Percentiles rank a stretch among this genome's conserved stretches.
phyloP scores from a whole-genome alignment of 1,284 basidiomycete species.

The Fomitiporia mediterranea region DNA sequence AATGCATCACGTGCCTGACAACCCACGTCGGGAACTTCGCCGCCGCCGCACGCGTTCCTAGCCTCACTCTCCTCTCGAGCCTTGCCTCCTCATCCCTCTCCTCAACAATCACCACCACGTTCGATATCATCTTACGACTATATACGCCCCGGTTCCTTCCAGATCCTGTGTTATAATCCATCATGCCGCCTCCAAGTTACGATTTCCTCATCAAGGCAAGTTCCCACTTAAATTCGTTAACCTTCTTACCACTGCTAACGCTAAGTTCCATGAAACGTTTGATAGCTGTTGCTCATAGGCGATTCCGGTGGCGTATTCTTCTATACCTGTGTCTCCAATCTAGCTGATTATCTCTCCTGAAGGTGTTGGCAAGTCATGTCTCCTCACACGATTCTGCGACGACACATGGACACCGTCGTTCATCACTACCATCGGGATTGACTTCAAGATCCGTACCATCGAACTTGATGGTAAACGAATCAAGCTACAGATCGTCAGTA shows the following conservation, averaged over 20 bases:
- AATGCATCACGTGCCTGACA: neutral
- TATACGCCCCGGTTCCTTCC: neutral
- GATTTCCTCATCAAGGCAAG: constrained; percentile 90
- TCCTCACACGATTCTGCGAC: constrained; percentile 98
- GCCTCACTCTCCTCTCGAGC: neutral
- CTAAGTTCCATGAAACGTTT: constrained; percentile 9
- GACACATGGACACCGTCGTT: constrained; percentile 99
- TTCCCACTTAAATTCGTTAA: too few relatives aligned
- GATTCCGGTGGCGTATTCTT: constrained; percentile 70
- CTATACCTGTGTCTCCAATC: neutral
- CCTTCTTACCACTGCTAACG: constrained; percentile 5
- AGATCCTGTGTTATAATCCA: neutral
- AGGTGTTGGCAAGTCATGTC: constrained; percentile 99
- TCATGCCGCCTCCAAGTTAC: constrained; percentile 83
- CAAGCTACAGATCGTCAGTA: constrained; percentile 90
- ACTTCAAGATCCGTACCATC: constrained; percentile 96
- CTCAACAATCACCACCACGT: neutral
- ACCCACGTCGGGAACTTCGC: neutral
- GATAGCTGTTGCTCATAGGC: constrained; percentile 88
- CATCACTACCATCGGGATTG: constrained; percentile 98
- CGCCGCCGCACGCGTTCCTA: neutral
- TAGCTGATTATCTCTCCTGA: constrained; percentile 11
- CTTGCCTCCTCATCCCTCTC: neutral
- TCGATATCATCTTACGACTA: neutral
- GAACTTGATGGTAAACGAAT: constrained; percentile 95